Percentiles rank a stretch among this genome's conserved stretches.
Evolutionary conservation across 495 filamentous ascomycete species (phyloP).

Genomic region (Lasiosphaeria miniovina): DNA sequence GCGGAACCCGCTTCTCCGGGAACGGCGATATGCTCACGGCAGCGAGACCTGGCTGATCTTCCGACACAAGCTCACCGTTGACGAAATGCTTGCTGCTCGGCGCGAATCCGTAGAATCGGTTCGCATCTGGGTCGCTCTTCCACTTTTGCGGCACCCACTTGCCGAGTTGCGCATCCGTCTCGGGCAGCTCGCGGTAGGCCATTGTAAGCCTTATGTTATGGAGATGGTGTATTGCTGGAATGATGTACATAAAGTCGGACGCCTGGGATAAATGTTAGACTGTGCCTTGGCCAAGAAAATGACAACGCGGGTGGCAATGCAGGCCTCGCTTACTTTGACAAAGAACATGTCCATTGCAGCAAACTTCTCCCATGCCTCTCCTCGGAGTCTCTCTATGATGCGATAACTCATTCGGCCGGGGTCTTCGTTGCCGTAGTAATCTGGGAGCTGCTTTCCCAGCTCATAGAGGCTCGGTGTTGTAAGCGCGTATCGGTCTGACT

Average conservation of each 20-base stretch:
- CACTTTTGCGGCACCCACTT: conserved; percentile 44
- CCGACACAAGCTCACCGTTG: conserved; percentile 43
- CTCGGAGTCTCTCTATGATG: conserved; percentile 37
- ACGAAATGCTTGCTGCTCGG: conserved; percentile 47
- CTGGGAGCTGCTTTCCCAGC: conserved; percentile 41
- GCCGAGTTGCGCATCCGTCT: conserved; percentile 36
- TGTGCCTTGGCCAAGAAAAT: neutral
- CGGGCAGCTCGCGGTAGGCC: conserved; percentile 50
- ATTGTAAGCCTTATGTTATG: conserved; percentile 56
- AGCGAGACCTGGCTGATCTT: conserved; percentile 35
- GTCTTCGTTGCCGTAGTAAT: conserved; percentile 40
- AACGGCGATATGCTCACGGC: conserved; percentile 43
- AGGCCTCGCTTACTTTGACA: conserved; percentile 56
- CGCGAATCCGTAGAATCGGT: conserved; percentile 37
- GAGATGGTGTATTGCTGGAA: conserved; percentile 68
- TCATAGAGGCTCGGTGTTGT: conserved; percentile 43
- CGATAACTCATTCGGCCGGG: conserved; percentile 39
- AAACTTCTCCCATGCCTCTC: conserved; percentile 48
- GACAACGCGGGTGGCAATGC: neutral
- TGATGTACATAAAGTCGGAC: conserved; percentile 70
- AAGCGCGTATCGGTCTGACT: conserved; percentile 48
- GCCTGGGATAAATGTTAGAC: conserved; percentile 45
- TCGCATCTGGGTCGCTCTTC: conserved; percentile 49
- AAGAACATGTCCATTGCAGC: conserved; percentile 65
- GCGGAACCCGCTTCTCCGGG: conserved; percentile 43